phyloP scores from a whole-genome alignment of 305 asterid species.

The Vinca major region DNA sequence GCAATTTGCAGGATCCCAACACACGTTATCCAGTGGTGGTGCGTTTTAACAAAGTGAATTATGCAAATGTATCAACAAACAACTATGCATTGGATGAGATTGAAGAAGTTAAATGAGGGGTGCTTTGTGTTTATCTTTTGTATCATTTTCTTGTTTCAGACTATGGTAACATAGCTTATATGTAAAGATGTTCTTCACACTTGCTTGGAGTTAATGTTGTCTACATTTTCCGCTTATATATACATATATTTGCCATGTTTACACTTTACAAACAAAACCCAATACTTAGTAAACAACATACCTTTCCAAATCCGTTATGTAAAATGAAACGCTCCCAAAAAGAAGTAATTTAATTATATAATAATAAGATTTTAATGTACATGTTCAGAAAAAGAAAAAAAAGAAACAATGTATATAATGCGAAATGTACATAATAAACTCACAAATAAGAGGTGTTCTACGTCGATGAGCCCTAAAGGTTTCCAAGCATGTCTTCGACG shows the following conservation, averaged over 20 bases:
- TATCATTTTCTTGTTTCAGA: slow-evolving; percentile 11
- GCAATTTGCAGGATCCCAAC: slow-evolving; percentile 55
- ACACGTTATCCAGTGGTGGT: slow-evolving; percentile 77
- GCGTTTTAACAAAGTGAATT: slow-evolving; percentile 73
- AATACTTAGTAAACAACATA: too few species aligned
- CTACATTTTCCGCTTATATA: slow-evolving; percentile 1
- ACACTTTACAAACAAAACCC: background rate
- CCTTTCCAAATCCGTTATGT: too few species aligned
- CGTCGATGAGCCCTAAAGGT: background rate
- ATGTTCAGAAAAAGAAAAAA: background rate
- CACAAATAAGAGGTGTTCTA: background rate
- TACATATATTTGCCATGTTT: background rate
- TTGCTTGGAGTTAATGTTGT: slow-evolving; percentile 7
- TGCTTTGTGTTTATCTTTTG: background rate
- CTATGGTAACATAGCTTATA: slow-evolving; percentile 5
- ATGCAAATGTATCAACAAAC: slow-evolving; percentile 75
- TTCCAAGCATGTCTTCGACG: background rate
- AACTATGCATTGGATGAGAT: slow-evolving; percentile 79
- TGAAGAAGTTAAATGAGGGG: slow-evolving; percentile 35
- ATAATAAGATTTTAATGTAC: background rate
- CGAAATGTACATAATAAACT: background rate
- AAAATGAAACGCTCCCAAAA: too few species aligned
- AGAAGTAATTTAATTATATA: too few species aligned
- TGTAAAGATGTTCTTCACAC: background rate
- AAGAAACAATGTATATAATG: too few species aligned